Percentiles rank a stretch among this genome's conserved stretches.
phyloP scores from a whole-genome alignment of 306 rosid genomes.

The Purshia tridentata region DNA sequence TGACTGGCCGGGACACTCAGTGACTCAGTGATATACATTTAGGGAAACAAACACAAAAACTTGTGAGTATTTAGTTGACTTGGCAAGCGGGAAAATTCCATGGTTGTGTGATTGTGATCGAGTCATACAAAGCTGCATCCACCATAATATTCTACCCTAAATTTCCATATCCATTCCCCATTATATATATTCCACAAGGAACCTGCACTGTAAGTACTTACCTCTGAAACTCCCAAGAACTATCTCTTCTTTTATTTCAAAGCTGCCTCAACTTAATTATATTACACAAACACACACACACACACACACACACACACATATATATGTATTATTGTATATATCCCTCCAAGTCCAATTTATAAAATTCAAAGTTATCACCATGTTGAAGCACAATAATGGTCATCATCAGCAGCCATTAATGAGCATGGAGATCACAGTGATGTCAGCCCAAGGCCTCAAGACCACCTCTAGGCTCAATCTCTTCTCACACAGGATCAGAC shows the following conservation, averaged over 20 bases:
- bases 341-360: neutral
- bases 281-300: neutral
- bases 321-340: neutral
- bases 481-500: constrained; percentile 34
- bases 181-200: constrained; percentile 21
- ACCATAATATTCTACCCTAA: neutral
- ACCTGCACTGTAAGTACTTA: constrained; percentile 23
- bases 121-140: constrained; percentile 7
- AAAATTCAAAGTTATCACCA: neutral
- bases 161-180: neutral
- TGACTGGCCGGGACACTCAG: too few species aligned
- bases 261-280: too few species aligned
- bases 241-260: neutral
- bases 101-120: neutral
- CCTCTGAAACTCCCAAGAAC: constrained; percentile 17
- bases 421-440: constrained; percentile 45
- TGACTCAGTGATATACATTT: too few species aligned
- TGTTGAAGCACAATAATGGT: neutral
- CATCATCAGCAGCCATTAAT: constrained; percentile 20
- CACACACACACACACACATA: neutral
- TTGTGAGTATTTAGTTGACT: neutral
- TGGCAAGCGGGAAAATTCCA: neutral
- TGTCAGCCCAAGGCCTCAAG: constrained; percentile 50
- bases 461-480: constrained; percentile 18
- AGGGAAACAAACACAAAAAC: neutral